Evolutionary conservation across 202 grass and related monocot genomes (phyloP).

Genomic region (Setaria viridis): DNA sequence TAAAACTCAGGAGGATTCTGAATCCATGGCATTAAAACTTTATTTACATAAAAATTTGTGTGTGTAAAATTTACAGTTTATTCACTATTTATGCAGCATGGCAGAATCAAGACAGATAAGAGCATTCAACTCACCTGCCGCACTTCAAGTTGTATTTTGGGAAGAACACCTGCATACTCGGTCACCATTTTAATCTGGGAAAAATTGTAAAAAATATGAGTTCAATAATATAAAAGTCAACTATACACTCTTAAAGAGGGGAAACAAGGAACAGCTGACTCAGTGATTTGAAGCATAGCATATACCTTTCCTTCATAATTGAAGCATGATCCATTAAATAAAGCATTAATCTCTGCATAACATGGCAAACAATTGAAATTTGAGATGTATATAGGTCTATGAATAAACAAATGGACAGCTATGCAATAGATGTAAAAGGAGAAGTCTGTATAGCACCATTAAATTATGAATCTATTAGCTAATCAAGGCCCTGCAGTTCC

Average conservation of each 20-base stretch:
- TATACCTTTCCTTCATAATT: constrained; percentile 92
- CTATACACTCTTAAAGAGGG: neutral
- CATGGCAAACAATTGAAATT: constrained; percentile 41
- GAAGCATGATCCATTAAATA: constrained; percentile 75
- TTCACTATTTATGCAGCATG: constrained; percentile 1
- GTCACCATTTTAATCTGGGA: constrained; percentile 71
- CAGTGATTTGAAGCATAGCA: constrained; percentile 20
- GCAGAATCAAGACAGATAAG: constrained; percentile 24
- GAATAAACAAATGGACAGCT: constrained; percentile 32
- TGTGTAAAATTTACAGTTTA: neutral
- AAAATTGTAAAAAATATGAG: constrained; percentile 46
- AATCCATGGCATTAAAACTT: constrained; percentile 23
- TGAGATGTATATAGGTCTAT: constrained; percentile 22
- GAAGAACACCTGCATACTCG: constrained; percentile 83
- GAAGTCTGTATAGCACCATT: neutral
- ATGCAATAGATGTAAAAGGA: constrained; percentile 22
- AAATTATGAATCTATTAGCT: constrained; percentile 3
- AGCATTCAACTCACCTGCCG: constrained; percentile 64
- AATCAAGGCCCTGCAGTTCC: neutral
- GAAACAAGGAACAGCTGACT: neutral
- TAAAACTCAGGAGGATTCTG: neutral
- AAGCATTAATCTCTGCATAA: constrained; percentile 78
- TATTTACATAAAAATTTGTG: constrained; percentile 12
- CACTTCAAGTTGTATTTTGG: constrained; percentile 82
- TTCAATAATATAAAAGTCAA: constrained; percentile 27